phyloP scores from a whole-genome alignment of 2,329 filamentous ascomycete genomes.

The Diaporthe aspalathi region DNA sequence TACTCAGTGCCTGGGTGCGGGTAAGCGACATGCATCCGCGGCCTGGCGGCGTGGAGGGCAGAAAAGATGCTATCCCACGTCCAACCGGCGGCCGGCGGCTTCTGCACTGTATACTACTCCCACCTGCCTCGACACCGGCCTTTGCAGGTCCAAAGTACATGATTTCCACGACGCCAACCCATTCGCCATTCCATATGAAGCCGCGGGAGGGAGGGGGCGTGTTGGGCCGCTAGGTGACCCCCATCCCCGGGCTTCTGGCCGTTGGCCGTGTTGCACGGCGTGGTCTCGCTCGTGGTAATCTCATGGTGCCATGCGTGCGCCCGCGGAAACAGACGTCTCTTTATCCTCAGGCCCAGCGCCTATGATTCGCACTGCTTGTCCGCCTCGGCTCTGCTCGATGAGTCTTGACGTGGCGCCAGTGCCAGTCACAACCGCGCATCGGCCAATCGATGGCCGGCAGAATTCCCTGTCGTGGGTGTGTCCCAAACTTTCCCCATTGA shows the following conservation, averaged over 20 bases:
- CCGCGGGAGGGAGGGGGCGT: slow-evolving; percentile 18
- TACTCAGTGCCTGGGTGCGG: slow-evolving; percentile 31
- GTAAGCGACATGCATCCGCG: slow-evolving; percentile 29
- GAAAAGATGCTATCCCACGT: slow-evolving; percentile 28
- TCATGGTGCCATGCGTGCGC: slow-evolving; percentile 3
- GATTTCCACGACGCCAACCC: slow-evolving; percentile 2
- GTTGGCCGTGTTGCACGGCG: slow-evolving; percentile 25
- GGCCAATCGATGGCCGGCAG: slow-evolving; percentile 49
- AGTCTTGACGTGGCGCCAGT: slow-evolving; percentile 54
- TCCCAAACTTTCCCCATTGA: slow-evolving; percentile 46
- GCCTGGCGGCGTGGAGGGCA: slow-evolving; percentile 12
- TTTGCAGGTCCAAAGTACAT: slow-evolving; percentile 29
- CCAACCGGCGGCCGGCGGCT: slow-evolving; percentile 23
- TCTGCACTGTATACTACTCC: neutral
- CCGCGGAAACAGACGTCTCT: slow-evolving; percentile 18
- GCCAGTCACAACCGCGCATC: slow-evolving; percentile 42
- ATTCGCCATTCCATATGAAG: neutral
- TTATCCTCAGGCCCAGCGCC: neutral
- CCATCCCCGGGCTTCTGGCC: slow-evolving; percentile 9
- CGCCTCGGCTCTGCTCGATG: slow-evolving; percentile 39
- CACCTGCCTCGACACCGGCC: slow-evolving; percentile 8
- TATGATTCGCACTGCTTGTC: slow-evolving; percentile 41
- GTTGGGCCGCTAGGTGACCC: slow-evolving; percentile 34
- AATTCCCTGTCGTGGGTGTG: slow-evolving; percentile 52
- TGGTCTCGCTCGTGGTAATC: slow-evolving; percentile 20